A percentile compares a stretch with the other conserved stretches of the same genome.
Evolutionary conservation across 306 rosid species (phyloP).

Genomic region (Urtica urens): DNA sequence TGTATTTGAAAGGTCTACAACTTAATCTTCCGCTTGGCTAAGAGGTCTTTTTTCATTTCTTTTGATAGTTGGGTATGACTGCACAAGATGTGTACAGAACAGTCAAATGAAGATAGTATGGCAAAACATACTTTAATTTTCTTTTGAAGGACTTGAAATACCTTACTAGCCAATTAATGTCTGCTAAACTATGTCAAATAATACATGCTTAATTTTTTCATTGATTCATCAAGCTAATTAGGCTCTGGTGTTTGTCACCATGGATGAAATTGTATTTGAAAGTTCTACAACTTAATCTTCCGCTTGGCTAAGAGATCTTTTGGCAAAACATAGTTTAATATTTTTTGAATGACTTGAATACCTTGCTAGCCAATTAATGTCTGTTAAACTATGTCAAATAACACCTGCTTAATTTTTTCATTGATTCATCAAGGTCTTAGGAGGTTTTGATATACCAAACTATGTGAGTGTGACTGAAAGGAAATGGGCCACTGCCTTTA

Average conservation of each 20-base stretch:
- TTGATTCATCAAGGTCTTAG: slow-evolving; percentile 76
- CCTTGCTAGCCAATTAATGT: too few species aligned
- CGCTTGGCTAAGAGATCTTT: not conserved
- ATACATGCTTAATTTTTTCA: slow-evolving; percentile 76
- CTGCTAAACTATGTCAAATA: slow-evolving; percentile 70
- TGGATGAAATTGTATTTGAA: too few species aligned
- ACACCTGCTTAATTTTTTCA: not conserved
- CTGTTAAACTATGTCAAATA: not conserved
- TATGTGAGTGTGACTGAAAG: slow-evolving; percentile 86
- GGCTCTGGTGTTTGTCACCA: slow-evolving; percentile 61
- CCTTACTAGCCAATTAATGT: slow-evolving; percentile 74
- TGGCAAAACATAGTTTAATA: too few species aligned
- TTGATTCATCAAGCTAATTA: slow-evolving; percentile 64
- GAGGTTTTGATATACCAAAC: slow-evolving; percentile 66
- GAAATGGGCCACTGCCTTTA: slow-evolving; percentile 70
- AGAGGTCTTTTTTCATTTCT: not conserved
- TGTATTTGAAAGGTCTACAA: too few species aligned
- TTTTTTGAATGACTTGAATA: too few species aligned
- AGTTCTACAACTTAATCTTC: too few species aligned
- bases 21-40: too few species aligned
- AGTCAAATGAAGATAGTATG: too few species aligned
- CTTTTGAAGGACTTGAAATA: slow-evolving; percentile 54
- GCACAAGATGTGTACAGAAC: slow-evolving; percentile 59
- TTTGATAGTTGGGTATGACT: slow-evolving; percentile 65
- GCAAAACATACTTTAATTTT: slow-evolving; percentile 58